Base-by-base conservation (phyloP, 331 rosid species). In the Cydonia oblonga region DNA sequence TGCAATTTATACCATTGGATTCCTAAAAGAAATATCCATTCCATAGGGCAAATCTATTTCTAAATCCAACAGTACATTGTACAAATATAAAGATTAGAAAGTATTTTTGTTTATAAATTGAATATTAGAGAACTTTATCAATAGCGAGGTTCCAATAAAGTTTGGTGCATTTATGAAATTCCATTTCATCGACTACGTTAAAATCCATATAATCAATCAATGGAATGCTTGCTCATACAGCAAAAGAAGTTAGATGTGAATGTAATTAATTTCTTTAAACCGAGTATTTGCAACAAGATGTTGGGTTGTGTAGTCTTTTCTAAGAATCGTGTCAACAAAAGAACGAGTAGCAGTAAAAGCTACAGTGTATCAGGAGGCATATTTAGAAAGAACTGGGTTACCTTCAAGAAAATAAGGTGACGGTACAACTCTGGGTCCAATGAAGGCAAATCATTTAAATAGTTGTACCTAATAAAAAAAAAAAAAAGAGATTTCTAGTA, bases 401-500 rank as follows among this genome's bases (percentile, higher is more conserved):
- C 98, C 98, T 95, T 95, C 44, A 95, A 82, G 84, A 95, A 95
- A 69, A 95, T 91, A 80, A 95, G 98, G 83, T 95, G 98, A 24
- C 96, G 97, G 68, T 95, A 95, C 79, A 95, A 84, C 73, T 95
- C 98, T 32, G 92, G 96, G 77, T 95, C 98, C 84, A 95, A 75
- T 62, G 98, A 95, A 65, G 98, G 98, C 86, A 95, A 84, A 76
- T 95, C 97, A 81, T 95, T 95, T 70, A 95, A 85, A 85, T 95
- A 95, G 86, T 95, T 95, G 90, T 88, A 84, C 90, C 98, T 95
- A 83, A 61, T 57, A 33, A 62, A 38, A 57, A 70, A 26, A 64
- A 64, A 6, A 69, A 53, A 52, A 49, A 25, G 20, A 42, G 40
- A 1, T 32, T 7, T 26, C 49, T 71, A 81, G 40, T 67, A 64